Percentiles rank a stretch among this genome's conserved stretches.
phyloP scores from a whole-genome alignment of 768 basidiomycete species.

The Russula ochroleuca region DNA sequence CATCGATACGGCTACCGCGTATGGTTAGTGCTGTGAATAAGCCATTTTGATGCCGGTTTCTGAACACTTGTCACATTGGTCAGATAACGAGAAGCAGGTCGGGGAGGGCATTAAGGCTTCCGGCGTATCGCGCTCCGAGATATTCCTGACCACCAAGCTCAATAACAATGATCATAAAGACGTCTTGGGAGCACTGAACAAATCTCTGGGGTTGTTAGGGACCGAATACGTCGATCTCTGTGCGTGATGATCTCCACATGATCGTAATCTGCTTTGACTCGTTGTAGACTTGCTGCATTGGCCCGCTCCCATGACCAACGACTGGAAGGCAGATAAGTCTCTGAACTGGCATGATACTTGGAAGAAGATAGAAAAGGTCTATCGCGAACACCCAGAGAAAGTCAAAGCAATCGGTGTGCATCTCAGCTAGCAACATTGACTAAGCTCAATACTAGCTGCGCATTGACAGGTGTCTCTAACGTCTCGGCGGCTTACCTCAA shows the following conservation, averaged over 20 bases:
- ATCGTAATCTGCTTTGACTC: neutral
- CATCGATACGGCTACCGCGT: slow-evolving; percentile 67
- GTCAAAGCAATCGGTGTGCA: slow-evolving; percentile 66
- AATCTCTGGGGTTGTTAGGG: slow-evolving; percentile 63
- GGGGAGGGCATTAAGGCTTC: slow-evolving; percentile 73
- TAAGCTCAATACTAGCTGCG: slow-evolving; percentile 18
- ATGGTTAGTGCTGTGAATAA: slow-evolving; percentile 35
- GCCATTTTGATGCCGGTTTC: neutral
- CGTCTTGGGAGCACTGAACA: slow-evolving; percentile 58
- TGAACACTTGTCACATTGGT: neutral
- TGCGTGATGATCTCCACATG: slow-evolving; percentile 31
- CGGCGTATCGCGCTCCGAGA: slow-evolving; percentile 62
- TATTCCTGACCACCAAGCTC: slow-evolving; percentile 81
- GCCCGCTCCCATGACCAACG: slow-evolving; percentile 68
- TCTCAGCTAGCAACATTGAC: neutral
- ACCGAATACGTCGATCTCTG: slow-evolving; percentile 80
- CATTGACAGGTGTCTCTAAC: slow-evolving; percentile 56
- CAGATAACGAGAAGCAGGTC: slow-evolving; percentile 72
- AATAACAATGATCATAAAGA: slow-evolving; percentile 58
- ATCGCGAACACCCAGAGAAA: slow-evolving; percentile 62
- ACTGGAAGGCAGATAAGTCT: slow-evolving; percentile 49
- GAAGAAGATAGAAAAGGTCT: slow-evolving; percentile 69
- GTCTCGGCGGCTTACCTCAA: slow-evolving; percentile 61
- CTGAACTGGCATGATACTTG: slow-evolving; percentile 73
- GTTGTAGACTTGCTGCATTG: slow-evolving; percentile 70